Base-by-base conservation (phyloP, 495 filamentous ascomycete genomes). In the Pyronema omphalodes region DNA sequence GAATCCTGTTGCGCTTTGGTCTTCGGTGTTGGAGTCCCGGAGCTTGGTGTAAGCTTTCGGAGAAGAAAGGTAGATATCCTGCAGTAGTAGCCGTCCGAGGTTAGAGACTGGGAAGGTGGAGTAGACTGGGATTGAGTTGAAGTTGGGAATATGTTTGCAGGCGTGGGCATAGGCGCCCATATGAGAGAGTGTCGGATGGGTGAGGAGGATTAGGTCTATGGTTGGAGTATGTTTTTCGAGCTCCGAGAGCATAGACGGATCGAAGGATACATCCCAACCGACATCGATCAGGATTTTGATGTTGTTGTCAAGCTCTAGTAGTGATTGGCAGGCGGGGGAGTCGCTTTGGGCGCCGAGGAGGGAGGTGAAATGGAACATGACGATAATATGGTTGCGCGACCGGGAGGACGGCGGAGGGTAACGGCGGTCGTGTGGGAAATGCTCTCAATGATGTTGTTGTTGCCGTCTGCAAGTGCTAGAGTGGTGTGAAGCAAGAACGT, bases 341-440 rank as follows among this genome's bases (percentile, higher is more conserved):
- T 79, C 75, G 6, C 85, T 88, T 59, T 88, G 87, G 14, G 89
- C 93, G 59, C 91, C 93, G 41, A 91, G 82, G 44, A 99, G 70
- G 14, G 93, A 81, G 57, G 83, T 93, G 70, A 96, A 95, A 55
- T 79, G 93, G 71, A 99, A 94, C 91, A 99, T 99, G 44, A 57
- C 64, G 1, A 29, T 29, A 5, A 29, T 29, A 2, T 29, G 23
- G 1, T 29, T 29, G 23, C 23, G 23, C 23, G 23, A 29, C 23
- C 23, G 23, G 23, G 23, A 5, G 23, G 23, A 29, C 23, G 23
- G 23, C 23, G 23, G 23, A 5, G 23, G 5, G 23, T 29, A 29
- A 29, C 23, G 23, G 23, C 23, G 23, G 23, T 29, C 23, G 23
- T 29, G 23, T 29, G 23, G 5, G 1, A 29, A 2, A 29, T 29